Percentiles rank a stretch among this genome's conserved stretches.
Conservation (phyloP, 768 basidiomycete genomes). For the Phanerodontia chrysosporium region DNA sequence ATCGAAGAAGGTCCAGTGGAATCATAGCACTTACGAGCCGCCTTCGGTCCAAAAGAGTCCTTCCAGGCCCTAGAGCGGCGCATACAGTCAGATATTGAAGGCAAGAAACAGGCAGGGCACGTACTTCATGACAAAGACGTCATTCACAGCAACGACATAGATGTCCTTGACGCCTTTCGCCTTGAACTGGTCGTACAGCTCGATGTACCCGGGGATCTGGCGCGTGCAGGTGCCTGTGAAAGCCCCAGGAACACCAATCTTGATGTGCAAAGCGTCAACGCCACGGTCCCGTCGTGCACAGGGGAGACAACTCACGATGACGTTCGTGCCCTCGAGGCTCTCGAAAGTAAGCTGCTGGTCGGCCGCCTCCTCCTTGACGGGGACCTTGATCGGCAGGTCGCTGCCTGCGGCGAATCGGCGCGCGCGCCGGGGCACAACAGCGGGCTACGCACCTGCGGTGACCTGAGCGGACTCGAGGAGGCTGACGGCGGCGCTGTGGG, state of each 20-base stretch:
- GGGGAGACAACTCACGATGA: slow-evolving; percentile 45
- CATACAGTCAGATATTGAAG: neutral
- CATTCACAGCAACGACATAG: slow-evolving; percentile 75
- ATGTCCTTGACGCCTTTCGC: slow-evolving; percentile 68
- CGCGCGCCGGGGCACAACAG: neutral
- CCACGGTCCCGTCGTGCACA: neutral
- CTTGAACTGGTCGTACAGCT: slow-evolving; percentile 65
- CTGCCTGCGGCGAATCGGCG: slow-evolving; percentile 27
- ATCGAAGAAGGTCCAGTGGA: neutral
- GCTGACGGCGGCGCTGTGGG: slow-evolving; percentile 50
- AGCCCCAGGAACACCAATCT: slow-evolving; percentile 76
- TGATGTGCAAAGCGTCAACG: neutral
- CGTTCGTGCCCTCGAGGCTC: slow-evolving; percentile 50
- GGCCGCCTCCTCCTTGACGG: slow-evolving; percentile 58
- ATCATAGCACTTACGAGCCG: slow-evolving; percentile 45
- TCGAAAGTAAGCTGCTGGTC: slow-evolving; percentile 38
- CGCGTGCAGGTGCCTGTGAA: slow-evolving; percentile 70
- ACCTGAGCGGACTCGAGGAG: slow-evolving; percentile 47
- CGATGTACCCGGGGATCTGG: slow-evolving; percentile 62
- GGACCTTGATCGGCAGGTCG: slow-evolving; percentile 40
- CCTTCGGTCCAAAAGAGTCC: slow-evolving; percentile 49
- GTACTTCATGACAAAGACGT: slow-evolving; percentile 61
- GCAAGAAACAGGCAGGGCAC: slow-evolving; percentile 10
- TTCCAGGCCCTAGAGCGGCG: slow-evolving; percentile 56
- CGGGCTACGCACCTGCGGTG: slow-evolving; percentile 15